Percentiles rank a stretch among this genome's conserved stretches.
phyloP scores from a whole-genome alignment of 2,329 filamentous ascomycete genomes.

The Sporothrix curviconia region DNA sequence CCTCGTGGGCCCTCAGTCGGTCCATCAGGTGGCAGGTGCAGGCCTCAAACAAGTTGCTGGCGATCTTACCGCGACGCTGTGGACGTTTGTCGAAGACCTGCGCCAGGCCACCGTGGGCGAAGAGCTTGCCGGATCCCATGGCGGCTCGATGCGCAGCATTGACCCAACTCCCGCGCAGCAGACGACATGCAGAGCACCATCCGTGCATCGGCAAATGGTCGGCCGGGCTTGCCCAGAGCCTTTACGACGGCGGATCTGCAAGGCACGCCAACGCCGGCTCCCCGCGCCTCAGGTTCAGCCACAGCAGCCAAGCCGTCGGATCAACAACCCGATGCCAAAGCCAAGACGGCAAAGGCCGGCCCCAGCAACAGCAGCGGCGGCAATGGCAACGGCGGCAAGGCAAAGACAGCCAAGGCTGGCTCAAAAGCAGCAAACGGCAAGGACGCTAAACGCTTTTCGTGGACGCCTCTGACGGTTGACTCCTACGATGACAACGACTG shows the following conservation, averaged over 20 bases:
- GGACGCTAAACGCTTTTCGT: constrained; percentile 52
- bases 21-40: constrained; percentile 34
- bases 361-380: neutral
- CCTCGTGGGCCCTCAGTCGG: constrained; percentile 53
- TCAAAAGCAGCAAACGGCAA: constrained; percentile 28
- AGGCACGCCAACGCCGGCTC: constrained; percentile 22
- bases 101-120: constrained; percentile 94
- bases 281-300: constrained; percentile 13
- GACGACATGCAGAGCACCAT: constrained; percentile 39
- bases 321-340: neutral
- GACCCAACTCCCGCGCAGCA: constrained; percentile 26
- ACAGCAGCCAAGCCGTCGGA: neutral
- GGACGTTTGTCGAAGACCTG: constrained; percentile 93
- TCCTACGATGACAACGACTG: constrained; percentile 56
- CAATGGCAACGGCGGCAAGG: neutral
- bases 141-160: constrained; percentile 24
- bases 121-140: constrained; percentile 58
- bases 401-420: constrained; percentile 14
- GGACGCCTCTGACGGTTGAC: constrained; percentile 52
- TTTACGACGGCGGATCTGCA: constrained; percentile 29
- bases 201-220: constrained; percentile 33
- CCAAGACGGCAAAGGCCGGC: neutral
- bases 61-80: constrained; percentile 82
- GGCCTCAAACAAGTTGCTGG: constrained; percentile 73
- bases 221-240: constrained; percentile 37